phyloP scores from a whole-genome alignment of 192 early-diverging fungal genomes.

The Physocladia obscura region DNA sequence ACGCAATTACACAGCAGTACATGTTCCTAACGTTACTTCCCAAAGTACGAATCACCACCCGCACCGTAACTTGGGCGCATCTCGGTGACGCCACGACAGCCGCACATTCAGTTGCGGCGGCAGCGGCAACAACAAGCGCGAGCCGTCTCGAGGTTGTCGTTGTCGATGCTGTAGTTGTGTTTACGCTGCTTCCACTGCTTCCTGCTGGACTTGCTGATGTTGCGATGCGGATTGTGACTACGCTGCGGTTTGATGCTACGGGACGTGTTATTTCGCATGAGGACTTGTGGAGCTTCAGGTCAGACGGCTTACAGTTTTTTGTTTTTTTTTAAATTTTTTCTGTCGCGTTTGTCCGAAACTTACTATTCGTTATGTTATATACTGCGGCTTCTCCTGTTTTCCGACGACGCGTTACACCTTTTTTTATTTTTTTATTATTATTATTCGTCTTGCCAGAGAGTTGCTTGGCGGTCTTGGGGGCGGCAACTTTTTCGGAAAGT shows the following conservation, averaged over 20 bases:
- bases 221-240: neutral
- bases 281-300: conserved; percentile 8
- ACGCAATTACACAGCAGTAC: conserved; percentile 10
- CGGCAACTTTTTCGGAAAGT: too few relatives aligned
- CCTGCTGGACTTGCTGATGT: neutral
- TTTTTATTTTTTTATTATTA: too few relatives aligned
- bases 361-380: too few relatives aligned
- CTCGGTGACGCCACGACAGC: neutral
- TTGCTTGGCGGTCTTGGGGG: too few relatives aligned
- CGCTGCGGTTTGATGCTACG: neutral
- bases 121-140: neutral
- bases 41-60: neutral
- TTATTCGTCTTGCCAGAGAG: too few relatives aligned
- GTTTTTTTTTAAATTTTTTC: too few relatives aligned
- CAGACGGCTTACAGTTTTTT: too few relatives aligned
- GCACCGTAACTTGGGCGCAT: neutral
- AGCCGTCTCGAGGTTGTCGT: conserved; percentile 5
- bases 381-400: too few relatives aligned
- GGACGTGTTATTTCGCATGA: conserved; percentile 14
- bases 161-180: conserved; percentile 6
- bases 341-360: too few relatives aligned
- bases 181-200: conserved; percentile 11
- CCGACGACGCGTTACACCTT: too few relatives aligned
- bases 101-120: neutral
- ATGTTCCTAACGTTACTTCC: conserved; percentile 2